Evolutionary conservation across 2,329 filamentous ascomycete species (phyloP).

Genomic region (Lasiodiplodia sp.): DNA sequence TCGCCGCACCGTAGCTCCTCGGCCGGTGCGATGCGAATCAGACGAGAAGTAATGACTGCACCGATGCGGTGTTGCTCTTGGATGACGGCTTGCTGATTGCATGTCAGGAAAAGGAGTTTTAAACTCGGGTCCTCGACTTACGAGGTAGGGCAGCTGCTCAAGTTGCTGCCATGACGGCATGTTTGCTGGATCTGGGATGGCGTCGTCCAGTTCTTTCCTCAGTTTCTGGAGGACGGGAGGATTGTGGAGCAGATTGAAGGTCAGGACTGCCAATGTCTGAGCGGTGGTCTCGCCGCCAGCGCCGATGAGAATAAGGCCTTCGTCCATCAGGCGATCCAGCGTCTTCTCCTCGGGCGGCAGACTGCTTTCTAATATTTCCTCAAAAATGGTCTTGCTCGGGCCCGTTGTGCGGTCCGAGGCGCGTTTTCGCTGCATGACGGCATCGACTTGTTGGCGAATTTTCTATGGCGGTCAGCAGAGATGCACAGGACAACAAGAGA

Average conservation of each 20-base stretch:
- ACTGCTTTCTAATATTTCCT: no score
- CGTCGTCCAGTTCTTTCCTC: constrained; percentile 37
- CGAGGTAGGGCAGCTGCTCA: constrained; percentile 28
- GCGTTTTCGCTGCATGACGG: no score
- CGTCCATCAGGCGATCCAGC: constrained; percentile 41
- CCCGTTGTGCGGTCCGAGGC: no score
- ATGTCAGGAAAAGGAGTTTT: no score
- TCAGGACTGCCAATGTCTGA: constrained; percentile 30
- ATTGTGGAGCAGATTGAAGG: constrained; percentile 41
- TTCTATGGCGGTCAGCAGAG: no score
- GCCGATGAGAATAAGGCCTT: constrained; percentile 40
- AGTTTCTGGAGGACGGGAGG: constrained; percentile 36
- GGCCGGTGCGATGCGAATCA: not conserved
- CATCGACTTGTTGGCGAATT: no score
- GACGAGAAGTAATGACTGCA: constrained; percentile 36
- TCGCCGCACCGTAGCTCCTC: constrained; percentile 28
- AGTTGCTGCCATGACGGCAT: constrained; percentile 9
- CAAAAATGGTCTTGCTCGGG: no score
- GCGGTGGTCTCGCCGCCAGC: constrained; percentile 47
- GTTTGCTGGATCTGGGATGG: constrained; percentile 34
- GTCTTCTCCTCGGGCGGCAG: constrained; percentile 43
- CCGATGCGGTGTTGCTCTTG: no score
- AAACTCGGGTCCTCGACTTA: constrained; percentile 42
- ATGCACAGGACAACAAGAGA: no score
- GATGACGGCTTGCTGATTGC: no score